Conservation (phyloP, 2,329 filamentous ascomycete species). For the Monosporascus sp. region DNA sequence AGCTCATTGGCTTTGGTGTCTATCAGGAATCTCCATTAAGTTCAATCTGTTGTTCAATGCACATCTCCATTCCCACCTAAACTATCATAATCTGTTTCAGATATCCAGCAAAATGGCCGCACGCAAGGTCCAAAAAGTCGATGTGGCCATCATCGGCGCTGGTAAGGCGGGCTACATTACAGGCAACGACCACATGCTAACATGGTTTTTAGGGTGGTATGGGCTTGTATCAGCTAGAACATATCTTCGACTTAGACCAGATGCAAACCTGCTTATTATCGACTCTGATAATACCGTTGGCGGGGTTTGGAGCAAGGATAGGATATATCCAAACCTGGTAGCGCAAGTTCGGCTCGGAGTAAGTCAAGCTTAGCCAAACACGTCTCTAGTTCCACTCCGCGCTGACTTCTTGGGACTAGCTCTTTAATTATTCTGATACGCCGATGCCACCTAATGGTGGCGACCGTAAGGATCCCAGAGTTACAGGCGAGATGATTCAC, state of each 20-base stretch:
- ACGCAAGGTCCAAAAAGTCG: slow-evolving; percentile 2
- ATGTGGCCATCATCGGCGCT: slow-evolving; percentile 19
- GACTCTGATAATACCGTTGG: slow-evolving; percentile 18
- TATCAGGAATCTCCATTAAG: too few species aligned
- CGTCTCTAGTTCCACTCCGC: too few species aligned
- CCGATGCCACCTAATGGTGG: slow-evolving; percentile 17
- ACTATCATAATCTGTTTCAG: too few species aligned
- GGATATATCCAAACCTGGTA: slow-evolving; percentile 19
- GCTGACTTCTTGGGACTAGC: slow-evolving; percentile 7
- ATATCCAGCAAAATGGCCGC: too few species aligned
- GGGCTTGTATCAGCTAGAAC: slow-evolving; percentile 17
- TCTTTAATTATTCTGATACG: slow-evolving; percentile 20
- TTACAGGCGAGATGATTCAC: slow-evolving; percentile 23
- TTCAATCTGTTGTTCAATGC: too few species aligned
- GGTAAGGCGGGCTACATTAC: slow-evolving; percentile 8
- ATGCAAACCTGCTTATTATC: slow-evolving; percentile 17
- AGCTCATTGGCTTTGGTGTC: too few species aligned
- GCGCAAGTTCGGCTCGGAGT: slow-evolving; percentile 19
- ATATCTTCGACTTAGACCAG: slow-evolving; percentile 17
- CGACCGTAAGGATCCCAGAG: slow-evolving; percentile 12
- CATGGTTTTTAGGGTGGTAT: slow-evolving; percentile 15
- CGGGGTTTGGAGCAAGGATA: slow-evolving; percentile 20
- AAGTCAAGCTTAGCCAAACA: slow-evolving; percentile 1
- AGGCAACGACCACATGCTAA: neutral
- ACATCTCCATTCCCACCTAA: too few species aligned